Evolutionary conservation across 2,329 filamentous ascomycete species (phyloP), one percentile per base, ranked within the genome.

Genomic region (Lasiodiplodia sp.): DNA sequence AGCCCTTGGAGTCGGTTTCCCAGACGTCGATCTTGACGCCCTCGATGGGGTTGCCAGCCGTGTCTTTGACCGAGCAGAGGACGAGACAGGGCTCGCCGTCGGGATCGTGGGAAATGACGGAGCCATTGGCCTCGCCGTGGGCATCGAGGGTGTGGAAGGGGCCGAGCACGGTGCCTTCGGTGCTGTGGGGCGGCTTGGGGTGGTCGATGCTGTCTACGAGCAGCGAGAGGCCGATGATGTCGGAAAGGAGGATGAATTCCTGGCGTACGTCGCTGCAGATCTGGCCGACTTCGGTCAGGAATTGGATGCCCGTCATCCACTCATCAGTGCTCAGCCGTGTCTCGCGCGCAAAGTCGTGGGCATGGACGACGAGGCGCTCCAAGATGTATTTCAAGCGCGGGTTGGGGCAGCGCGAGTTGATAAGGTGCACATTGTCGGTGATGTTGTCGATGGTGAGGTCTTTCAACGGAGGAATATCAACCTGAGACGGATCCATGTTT

Each of bases 141-240:
- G 92, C 92, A 75, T 94, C 91, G 80, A 94, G 91, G 0, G 91
- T 93, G 83, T 95, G 92, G 83, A 94, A 95, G 47, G 92, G 92
- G 0, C 92, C 92, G 0, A 95, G 86, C 12, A 96, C 91, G 0
- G 91, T 93, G 69, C 92, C 92, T 78, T 95, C 92, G 31, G 92
- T 96, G 34, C 85, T 86, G 53, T 82, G 78, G 0, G 87, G 76
- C 0, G 91, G 92, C 77, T 93, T 95, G 31, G 92, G 92, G 81
- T 95, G 92, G 82, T 94, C 91, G 82, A 96, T 94, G 73, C 86
- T 88, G 81, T 96, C 92, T 72, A 96, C 89, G 4, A 96, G 87
- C 69, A 94, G 86, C 25, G 91, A 94, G 44, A 96, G 87, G 49
- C 92, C 92, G 25, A 95, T 86, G 52, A 93, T 86, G 79, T 96